Conservation (phyloP, 192 early-diverging fungal species). For the Phycomyces nitens region DNA sequence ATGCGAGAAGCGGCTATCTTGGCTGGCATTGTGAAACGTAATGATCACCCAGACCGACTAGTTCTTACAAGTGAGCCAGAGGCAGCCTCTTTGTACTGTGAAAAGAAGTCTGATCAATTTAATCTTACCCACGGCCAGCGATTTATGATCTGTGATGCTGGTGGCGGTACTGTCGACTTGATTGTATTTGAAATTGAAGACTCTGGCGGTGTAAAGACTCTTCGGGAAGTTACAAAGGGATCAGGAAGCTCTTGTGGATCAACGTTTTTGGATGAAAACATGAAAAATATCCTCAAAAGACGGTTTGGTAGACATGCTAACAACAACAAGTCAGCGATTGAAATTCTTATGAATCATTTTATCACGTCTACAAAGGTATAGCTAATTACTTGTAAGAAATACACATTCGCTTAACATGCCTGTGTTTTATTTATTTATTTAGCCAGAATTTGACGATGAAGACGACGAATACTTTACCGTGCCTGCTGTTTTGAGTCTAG, state of each 20-base stretch:
- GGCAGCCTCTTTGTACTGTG: conserved; percentile 36
- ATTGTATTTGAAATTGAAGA: conserved; percentile 31
- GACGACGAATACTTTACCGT: conserved; percentile 43
- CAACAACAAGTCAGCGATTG: conserved; percentile 41
- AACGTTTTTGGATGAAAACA: conserved; percentile 41
- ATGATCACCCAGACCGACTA: conserved; percentile 36
- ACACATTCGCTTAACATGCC: background rate
- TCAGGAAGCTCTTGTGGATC: conserved; percentile 46
- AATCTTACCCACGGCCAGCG: conserved; percentile 36
- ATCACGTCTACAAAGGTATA: conserved; percentile 39
- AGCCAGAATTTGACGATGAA: conserved; percentile 43
- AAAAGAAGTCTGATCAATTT: conserved; percentile 30
- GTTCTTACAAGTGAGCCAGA: conserved; percentile 20
- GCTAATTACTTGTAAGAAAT: background rate
- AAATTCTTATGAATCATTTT: conserved; percentile 41
- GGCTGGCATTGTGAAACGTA: conserved; percentile 34
- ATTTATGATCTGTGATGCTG: conserved; percentile 49
- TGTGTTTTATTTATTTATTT: background rate
- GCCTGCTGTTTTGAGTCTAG: conserved; percentile 18
- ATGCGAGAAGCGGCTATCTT: conserved; percentile 44
- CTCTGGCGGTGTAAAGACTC: conserved; percentile 29
- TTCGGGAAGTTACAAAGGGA: conserved; percentile 46
- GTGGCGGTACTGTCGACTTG: conserved; percentile 45
- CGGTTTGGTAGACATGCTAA: conserved; percentile 36
- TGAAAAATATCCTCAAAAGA: conserved; percentile 35